Conservation (phyloP, 805 yeast species). For the Spathaspora hagerdaliae region DNA sequence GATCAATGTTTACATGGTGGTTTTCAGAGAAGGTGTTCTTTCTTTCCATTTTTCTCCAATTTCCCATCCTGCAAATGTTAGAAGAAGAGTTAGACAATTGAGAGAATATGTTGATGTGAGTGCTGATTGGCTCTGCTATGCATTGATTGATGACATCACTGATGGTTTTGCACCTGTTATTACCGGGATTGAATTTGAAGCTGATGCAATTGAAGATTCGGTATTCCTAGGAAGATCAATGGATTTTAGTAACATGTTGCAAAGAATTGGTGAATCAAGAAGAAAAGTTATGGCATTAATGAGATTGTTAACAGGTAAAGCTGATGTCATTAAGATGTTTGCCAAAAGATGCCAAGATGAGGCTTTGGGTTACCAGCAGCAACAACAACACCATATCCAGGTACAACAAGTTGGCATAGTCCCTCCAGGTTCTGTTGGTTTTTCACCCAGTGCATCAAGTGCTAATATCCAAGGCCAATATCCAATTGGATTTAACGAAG, state of each 20-base stretch:
- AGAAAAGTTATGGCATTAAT: constrained; percentile 88
- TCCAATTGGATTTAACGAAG: constrained; percentile 3
- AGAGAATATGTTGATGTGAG: constrained; percentile 74
- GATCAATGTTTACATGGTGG: constrained; percentile 66
- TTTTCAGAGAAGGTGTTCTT: constrained; percentile 55
- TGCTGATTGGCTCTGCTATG: constrained; percentile 82
- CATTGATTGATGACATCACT: constrained; percentile 77
- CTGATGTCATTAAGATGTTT: constrained; percentile 94
- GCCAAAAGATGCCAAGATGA: constrained; percentile 91
- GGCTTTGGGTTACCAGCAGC: constrained; percentile 15
- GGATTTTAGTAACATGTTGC: constrained; percentile 74
- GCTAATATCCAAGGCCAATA: constrained; percentile 2
- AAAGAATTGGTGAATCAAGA: constrained; percentile 83
- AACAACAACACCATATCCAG: not conserved
- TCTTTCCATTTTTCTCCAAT: constrained; percentile 60
- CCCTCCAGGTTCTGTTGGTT: constrained; percentile 1
- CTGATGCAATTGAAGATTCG: constrained; percentile 78
- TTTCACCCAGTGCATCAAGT: constrained; percentile 1
- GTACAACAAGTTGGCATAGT: constrained; percentile 2
- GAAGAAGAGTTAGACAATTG: constrained; percentile 77
- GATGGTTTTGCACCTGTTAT: constrained; percentile 83
- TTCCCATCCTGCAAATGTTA: constrained; percentile 61
- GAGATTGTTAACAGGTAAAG: constrained; percentile 87
- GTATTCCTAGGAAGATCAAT: constrained; percentile 76
- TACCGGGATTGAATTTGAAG: constrained; percentile 73